A percentile compares a stretch with the other conserved stretches of the same genome.
Conservation (phyloP, 306 rosid genomes). For the Medicago ruthenica region DNA sequence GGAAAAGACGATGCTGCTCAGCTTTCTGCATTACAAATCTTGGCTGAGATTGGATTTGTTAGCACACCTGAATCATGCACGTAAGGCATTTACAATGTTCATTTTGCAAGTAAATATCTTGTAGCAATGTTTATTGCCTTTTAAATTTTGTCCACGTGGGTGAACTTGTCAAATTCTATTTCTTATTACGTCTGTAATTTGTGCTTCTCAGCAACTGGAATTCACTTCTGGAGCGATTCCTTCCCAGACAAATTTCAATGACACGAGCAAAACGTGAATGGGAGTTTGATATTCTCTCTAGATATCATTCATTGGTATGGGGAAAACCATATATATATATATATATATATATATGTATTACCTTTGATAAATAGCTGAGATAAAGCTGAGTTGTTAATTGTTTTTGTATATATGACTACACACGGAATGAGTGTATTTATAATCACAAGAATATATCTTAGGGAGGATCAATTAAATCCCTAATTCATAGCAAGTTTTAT, state of each 20-base stretch:
- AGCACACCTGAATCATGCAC: conserved; percentile 75
- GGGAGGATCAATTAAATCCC: not conserved
- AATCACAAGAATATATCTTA: not conserved
- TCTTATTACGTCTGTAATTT: conserved; percentile 11
- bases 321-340: conserved; percentile 30
- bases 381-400: not conserved
- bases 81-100: conserved; percentile 53
- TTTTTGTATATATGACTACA: not conserved
- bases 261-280: conserved; percentile 94
- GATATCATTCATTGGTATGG: conserved; percentile 81
- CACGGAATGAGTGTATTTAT: not conserved
- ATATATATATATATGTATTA: conserved; percentile 26
- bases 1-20: conserved; percentile 98
- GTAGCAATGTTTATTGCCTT: conserved; percentile 22
- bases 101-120: conserved; percentile 38
- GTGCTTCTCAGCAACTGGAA: conserved; percentile 79
- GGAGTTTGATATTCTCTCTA: conserved; percentile 93
- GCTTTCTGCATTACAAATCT: conserved; percentile 90
- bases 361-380: conserved; percentile 23
- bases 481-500: no score
- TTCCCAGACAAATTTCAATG: conserved; percentile 91
- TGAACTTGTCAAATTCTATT: conserved; percentile 44
- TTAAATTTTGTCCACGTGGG: conserved; percentile 8
- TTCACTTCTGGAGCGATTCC: conserved; percentile 81
- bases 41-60: conserved; percentile 83